Percentiles rank a stretch among this genome's conserved stretches.
These are phyloP conservation scores for Vitis riparia DNA, from an alignment of 164 flowering plant species.

Conservation along the genomic window DNA sequence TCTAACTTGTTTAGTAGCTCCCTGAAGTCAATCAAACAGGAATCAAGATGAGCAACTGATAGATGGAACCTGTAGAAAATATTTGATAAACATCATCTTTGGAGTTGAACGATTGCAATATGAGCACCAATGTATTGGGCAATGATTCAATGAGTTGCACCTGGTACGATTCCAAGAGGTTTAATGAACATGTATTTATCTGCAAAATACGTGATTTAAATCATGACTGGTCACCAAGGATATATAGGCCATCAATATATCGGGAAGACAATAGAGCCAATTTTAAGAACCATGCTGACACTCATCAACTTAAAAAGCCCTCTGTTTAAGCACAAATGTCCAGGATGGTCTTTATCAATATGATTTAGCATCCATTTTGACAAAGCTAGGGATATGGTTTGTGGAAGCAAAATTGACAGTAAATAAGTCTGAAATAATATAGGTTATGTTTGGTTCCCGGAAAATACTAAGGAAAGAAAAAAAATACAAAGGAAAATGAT, in stretches of 20 bases:
- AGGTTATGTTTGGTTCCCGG: too few relatives aligned
- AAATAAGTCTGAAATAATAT: too few relatives aligned
- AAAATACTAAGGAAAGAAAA: too few relatives aligned
- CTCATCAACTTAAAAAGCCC: too few relatives aligned
- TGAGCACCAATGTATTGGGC: neutral
- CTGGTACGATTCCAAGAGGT: neutral
- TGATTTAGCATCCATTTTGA: neutral
- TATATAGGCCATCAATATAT: too few relatives aligned
- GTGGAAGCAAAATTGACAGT: too few relatives aligned
- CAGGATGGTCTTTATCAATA: neutral
- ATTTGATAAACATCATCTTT: neutral
- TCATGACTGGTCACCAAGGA: neutral
- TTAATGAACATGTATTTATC: neutral
- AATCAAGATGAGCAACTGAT: neutral
- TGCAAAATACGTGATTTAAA: neutral
- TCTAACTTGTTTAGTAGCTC: slow-evolving; percentile 24
- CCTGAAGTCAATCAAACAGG: slow-evolving; percentile 10
- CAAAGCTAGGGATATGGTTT: too few relatives aligned
- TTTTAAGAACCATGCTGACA: too few relatives aligned
- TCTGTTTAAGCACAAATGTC: neutral
- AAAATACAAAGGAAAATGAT: too few relatives aligned
- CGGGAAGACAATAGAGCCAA: too few relatives aligned
- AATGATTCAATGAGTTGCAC: neutral
- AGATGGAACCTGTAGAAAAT: neutral
- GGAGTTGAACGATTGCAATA: neutral